Percentiles rank a stretch among this genome's conserved stretches.
Evolutionary conservation across 345 rosid species (phyloP).

Genomic region (Noccaea bulbosa): DNA sequence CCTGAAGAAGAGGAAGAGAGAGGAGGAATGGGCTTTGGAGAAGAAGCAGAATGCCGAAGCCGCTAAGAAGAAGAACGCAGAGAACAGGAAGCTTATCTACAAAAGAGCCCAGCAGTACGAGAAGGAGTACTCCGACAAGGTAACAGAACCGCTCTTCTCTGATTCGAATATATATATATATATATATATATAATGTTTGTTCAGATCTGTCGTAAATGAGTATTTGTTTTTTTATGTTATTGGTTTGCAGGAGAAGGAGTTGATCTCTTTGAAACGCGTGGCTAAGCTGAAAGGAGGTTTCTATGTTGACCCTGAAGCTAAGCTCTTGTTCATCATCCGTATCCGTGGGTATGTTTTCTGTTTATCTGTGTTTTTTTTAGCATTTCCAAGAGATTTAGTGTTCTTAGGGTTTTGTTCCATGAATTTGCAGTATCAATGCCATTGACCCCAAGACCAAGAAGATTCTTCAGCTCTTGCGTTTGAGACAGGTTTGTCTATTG

Average conservation of each 20-base stretch:
- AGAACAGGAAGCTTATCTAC: constrained; percentile 62
- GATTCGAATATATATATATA: too few relatives aligned
- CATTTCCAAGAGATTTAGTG: constrained; percentile 15
- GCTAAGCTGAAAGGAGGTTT: constrained; percentile 89
- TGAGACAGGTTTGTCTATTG: constrained; percentile 70
- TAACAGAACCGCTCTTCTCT: constrained; percentile 13
- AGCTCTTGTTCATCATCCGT: constrained; percentile 75
- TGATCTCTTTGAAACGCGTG: constrained; percentile 73
- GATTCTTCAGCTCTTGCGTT: constrained; percentile 90
- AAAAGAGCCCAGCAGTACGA: constrained; percentile 63
- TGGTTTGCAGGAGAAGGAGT: constrained; percentile 56
- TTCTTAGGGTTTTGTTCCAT: not conserved
- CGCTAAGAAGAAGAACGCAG: constrained; percentile 57
- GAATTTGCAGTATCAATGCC: constrained; percentile 71
- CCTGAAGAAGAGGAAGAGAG: constrained; percentile 82
- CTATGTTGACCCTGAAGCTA: constrained; percentile 91
- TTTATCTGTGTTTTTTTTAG: not conserved
- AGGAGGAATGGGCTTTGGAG: constrained; percentile 61
- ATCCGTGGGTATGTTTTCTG: constrained; percentile 66
- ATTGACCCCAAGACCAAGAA: constrained; percentile 83
- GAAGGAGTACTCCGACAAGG: constrained; percentile 64
- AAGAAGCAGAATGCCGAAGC: constrained; percentile 54
- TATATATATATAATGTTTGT: not conserved
- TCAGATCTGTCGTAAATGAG: not conserved
- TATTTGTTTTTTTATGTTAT: not conserved